These are phyloP conservation scores for Coffea humblotiana DNA, from an alignment of 305 asterid genomes.

Conservation along the genomic window DNA sequence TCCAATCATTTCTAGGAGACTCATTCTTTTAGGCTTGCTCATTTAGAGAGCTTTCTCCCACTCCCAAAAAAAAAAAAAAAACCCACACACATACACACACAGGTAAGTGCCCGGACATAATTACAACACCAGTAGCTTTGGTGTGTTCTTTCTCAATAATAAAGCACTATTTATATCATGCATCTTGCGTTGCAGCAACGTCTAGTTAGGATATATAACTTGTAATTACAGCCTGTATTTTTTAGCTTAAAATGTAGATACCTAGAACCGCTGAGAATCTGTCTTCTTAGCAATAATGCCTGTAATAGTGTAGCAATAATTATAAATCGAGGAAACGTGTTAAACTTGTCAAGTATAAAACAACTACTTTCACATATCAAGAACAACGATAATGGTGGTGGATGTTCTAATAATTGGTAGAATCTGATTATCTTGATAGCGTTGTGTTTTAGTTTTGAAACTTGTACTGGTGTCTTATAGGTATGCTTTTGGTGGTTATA, in stretches of 20 bases:
- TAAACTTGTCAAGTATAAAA: background rate
- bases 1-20: background rate
- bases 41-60: no score
- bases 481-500: slow-evolving; percentile 70
- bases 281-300: background rate
- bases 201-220: background rate
- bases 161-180: background rate
- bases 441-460: background rate
- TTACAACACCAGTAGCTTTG: background rate
- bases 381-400: background rate
- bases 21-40: no score
- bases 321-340: background rate
- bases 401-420: background rate
- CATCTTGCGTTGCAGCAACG: background rate
- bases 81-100: no score
- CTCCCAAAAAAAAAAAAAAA: no score
- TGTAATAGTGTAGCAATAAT: no score
- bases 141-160: background rate
- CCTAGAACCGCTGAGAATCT: background rate
- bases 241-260: background rate
- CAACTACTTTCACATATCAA: background rate
- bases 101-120: background rate
- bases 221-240: background rate
- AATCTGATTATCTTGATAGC: background rate
- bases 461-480: slow-evolving; percentile 30